phyloP scores from a whole-genome alignment of 148 eudicot genomes.

The Fagopyrum homotropicum region DNA sequence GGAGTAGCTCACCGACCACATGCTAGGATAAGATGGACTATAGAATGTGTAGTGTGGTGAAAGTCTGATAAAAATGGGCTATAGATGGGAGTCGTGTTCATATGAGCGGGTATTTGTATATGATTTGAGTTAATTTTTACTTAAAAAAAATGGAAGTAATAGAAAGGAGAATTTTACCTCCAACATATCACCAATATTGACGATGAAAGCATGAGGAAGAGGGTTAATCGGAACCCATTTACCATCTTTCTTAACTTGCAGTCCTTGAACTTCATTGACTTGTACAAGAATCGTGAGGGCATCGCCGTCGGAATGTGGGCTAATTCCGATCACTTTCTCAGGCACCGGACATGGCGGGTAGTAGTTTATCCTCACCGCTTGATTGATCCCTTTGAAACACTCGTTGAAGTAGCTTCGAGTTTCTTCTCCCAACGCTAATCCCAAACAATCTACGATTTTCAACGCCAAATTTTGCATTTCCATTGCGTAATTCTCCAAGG shows the following conservation, averaged over 20 bases:
- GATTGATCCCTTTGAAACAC: slow-evolving; percentile 11
- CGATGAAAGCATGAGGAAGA: slow-evolving; percentile 14
- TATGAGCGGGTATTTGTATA: too few relatives aligned
- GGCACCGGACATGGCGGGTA: slow-evolving; percentile 7
- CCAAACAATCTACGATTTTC: not conserved
- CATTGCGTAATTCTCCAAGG: not conserved
- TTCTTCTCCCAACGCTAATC: not conserved
- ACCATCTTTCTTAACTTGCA: slow-evolving; percentile 10
- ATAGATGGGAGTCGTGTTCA: too few relatives aligned
- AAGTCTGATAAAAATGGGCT: too few relatives aligned
- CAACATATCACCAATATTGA: slow-evolving; percentile 10
- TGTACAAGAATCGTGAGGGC: not conserved
- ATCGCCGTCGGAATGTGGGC: slow-evolving; percentile 1
- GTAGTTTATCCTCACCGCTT: not conserved
- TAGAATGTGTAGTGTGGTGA: too few relatives aligned
- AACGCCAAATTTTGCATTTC: slow-evolving; percentile 1
- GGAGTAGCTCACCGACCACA: too few relatives aligned
- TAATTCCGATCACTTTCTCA: not conserved
- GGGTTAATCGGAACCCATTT: slow-evolving; percentile 16
- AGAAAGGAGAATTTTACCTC: slow-evolving; percentile 4
- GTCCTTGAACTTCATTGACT: not conserved
- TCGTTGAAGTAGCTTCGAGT: slow-evolving; percentile 17
- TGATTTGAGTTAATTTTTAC: too few relatives aligned
- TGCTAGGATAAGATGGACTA: too few relatives aligned
- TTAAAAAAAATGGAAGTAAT: too few relatives aligned